Evolutionary conservation across 208 protist genomes (phyloP), one percentile per base, ranked within the genome.

Genomic region (Borovskyia barvae): DNA sequence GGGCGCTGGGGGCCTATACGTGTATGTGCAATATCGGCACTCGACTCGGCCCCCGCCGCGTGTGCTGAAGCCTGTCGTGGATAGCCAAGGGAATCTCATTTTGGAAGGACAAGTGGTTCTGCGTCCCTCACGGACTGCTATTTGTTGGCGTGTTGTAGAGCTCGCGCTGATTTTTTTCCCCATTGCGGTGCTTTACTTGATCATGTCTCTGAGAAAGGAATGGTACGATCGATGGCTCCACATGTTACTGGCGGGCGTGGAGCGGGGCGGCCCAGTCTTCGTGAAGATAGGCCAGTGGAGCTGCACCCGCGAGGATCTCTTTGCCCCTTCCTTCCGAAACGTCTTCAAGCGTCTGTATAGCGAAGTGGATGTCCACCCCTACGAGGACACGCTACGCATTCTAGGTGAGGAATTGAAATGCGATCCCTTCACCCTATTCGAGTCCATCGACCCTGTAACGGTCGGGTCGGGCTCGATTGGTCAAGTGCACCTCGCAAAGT

Each of bases 211-310:
- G 36, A 35, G 57, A 1, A 43, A 66, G 37, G 67, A 52, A 6
- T 83, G 76, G 79, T 87, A 92, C 55, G 50, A 80, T n/a, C 53
- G 28, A 22, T 95, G 89, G 89, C 46, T 96, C 48, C 25, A 83
- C 19, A 37, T 82, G 47, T 55, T 95, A 17, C 70, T 95, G 29
- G 43, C 54, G 9, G 86, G 75, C 7, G 85, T 97, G 50, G 66
- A 97, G 75, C 73, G 70, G 12, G 81, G 82, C 7, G 92, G 92
- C 1, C 89, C 92, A 0, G 87, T 89, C 14, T 97, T 94, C 51
- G 82, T 97, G 42, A 97, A 97, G 72, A 82, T 91, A 28, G 88
- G 88, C 12, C 92, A 97, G 72, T 97, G 92, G 89, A 81, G 71
- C 59, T 92, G 86, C 72, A 95, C 92, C 4, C 82, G 92, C 11